Base-by-base conservation (phyloP, 208 protist species). In the Leishmania lainsoni region DNA sequence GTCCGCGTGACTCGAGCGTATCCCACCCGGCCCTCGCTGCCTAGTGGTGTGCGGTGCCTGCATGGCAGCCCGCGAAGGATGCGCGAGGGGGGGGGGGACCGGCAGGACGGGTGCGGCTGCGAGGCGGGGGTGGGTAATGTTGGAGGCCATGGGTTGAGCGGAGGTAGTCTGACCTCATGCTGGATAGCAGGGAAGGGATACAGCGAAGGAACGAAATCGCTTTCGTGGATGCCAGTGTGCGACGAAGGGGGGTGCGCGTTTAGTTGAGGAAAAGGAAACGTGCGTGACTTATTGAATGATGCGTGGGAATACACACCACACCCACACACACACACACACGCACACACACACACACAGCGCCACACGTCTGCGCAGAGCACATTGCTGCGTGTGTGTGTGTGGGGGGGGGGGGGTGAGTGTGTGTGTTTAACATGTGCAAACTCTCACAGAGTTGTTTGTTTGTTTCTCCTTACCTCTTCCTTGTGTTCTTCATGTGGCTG, bases 401-500 rank as follows among this genome's bases (percentile, higher is more conserved):
- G 29, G n/a, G n/a, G n/a, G n/a, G n/a, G n/a, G n/a, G n/a, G n/a
- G n/a, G n/a, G n/a, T 65, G 51, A 5, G 51, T 54, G 51, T 54
- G 54, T 14, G 58, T 66, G 59, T 49, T 48, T n/a, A 49, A 71
- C 35, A 71, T 49, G 8, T 42, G 8, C 48, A 48, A 71, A 22
- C 66, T 48, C 39, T 71, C 66, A 71, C 66, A 71, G 66, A 71
- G 39, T 54, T 75, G 59, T 35, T 66, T 66, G 5, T n/a, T 59
- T 10, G 22, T 61, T n/a, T 61, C 29, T 61, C 5, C 22, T n/a
- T 0, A 17, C 22, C 22, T 3, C 26, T 0, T 9, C 56, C n/a
- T 61, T 61, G 8, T 0, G 56, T 61, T 29, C 35, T 39, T 1
- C 35, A 39, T 39, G 2, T 39, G 35, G 35, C 35, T 1, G 3